Evolutionary conservation across 2,329 filamentous ascomycete genomes (phyloP).

Genomic region (Diaporthe citriasiana): DNA sequence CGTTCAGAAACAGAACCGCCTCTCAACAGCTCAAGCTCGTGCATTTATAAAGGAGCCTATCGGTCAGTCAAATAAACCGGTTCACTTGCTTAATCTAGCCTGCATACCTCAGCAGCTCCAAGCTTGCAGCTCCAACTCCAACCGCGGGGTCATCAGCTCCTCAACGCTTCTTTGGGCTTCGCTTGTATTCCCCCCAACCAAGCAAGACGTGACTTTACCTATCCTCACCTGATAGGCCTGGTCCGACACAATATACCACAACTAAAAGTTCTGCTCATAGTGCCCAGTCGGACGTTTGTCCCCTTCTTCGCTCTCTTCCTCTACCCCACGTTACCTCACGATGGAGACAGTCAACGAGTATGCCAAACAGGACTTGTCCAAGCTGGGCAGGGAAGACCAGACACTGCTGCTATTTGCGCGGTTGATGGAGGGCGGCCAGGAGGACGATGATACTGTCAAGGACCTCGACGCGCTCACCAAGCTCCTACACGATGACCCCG

Average conservation of each 20-base stretch:
- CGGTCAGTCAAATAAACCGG: not conserved
- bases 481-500: slow-evolving; percentile 69
- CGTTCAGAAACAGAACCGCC: not conserved
- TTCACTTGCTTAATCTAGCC: slow-evolving; percentile 11
- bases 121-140: slow-evolving; percentile 9
- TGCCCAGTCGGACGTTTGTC: not conserved
- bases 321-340: not conserved
- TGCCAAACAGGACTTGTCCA: slow-evolving; percentile 47
- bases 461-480: slow-evolving; percentile 72
- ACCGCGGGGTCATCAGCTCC: slow-evolving; percentile 22
- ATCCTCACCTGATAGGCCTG: not conserved
- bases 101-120: slow-evolving; percentile 12
- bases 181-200: slow-evolving; percentile 4
- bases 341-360: slow-evolving; percentile 55
- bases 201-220: slow-evolving; percentile 10
- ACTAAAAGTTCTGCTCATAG: not conserved
- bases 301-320: slow-evolving; percentile 1
- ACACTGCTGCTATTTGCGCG: slow-evolving; percentile 86
- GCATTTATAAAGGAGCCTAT: not conserved
- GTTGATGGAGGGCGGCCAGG: slow-evolving; percentile 90
- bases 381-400: slow-evolving; percentile 68
- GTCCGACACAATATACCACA: not conserved
- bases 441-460: slow-evolving; percentile 78
- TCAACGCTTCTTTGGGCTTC: slow-evolving; percentile 19
- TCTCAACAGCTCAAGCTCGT: not conserved